phyloP scores from a whole-genome alignment of 2,329 filamentous ascomycete genomes.

The Colletotrichum camelliae region DNA sequence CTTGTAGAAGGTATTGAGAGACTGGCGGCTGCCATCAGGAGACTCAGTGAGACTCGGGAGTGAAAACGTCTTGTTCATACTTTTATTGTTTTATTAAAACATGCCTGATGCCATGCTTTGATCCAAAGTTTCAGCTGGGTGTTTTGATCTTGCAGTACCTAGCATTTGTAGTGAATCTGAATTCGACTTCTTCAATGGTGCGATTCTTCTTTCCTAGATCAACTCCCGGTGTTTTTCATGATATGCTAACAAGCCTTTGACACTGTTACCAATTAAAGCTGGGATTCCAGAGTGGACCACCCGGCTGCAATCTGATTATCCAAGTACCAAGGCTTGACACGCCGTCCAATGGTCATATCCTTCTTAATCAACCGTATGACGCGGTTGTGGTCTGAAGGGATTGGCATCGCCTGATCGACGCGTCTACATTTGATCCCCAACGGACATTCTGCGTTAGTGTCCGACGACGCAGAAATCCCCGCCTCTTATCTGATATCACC shows the following conservation, averaged over 20 bases:
- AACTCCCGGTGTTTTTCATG: background rate
- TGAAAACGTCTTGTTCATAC: background rate
- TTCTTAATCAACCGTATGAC: background rate
- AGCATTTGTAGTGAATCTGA: background rate
- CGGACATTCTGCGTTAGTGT: background rate
- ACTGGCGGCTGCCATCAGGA: slow-evolving; percentile 42
- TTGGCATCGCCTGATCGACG: background rate
- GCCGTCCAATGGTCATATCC: background rate
- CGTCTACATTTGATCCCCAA: background rate
- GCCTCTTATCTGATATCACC: background rate
- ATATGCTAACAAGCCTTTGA: background rate
- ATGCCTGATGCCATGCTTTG: background rate
- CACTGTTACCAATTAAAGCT: background rate
- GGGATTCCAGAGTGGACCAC: background rate
- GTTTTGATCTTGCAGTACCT: background rate
- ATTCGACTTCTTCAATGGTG: background rate
- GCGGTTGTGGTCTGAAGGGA: background rate
- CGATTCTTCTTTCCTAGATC: background rate
- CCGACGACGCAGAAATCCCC: background rate
- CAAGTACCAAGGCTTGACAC: background rate
- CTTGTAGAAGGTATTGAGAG: slow-evolving; percentile 73
- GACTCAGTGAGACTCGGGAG: background rate
- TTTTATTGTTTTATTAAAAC: background rate
- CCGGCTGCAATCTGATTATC: background rate
- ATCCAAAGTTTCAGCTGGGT: background rate